Percentiles rank a stretch among this genome's conserved stretches.
These are phyloP conservation scores for Leccinum obscurum DNA, from an alignment of 768 basidiomycete species.

Conservation along the genomic window DNA sequence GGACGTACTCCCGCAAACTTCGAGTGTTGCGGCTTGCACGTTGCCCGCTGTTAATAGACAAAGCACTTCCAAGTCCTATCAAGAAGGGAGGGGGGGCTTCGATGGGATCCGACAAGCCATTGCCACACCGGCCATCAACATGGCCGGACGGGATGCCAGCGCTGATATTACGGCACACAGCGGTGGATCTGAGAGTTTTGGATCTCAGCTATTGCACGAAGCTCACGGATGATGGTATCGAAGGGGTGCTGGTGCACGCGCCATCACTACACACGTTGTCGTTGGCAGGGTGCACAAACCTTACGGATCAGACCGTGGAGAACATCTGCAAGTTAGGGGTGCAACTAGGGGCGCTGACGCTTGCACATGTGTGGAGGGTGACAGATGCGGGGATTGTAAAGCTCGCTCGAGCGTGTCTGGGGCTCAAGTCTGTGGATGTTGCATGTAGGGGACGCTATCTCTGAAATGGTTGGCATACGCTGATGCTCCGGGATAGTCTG, in stretches of 20 bases:
- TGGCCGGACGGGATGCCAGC: slow-evolving; percentile 66
- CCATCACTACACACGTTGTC: slow-evolving; percentile 74
- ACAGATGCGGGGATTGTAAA: slow-evolving; percentile 75
- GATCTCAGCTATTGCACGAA: slow-evolving; percentile 73
- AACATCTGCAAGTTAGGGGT: slow-evolving; percentile 71
- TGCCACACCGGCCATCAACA: slow-evolving; percentile 55
- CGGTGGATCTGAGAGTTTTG: slow-evolving; percentile 74
- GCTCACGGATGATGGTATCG: slow-evolving; percentile 74
- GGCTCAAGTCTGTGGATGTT: slow-evolving; percentile 81
- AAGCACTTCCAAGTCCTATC: slow-evolving; percentile 62
- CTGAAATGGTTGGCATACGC: slow-evolving; percentile 3
- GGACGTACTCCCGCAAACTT: slow-evolving; percentile 77
- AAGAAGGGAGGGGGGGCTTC: slow-evolving; percentile 35
- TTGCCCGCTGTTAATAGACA: slow-evolving; percentile 76
- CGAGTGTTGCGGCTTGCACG: slow-evolving; percentile 75
- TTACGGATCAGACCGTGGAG: slow-evolving; percentile 72
- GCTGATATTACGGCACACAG: slow-evolving; percentile 59
- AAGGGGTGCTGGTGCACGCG: slow-evolving; percentile 73
- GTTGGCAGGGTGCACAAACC: slow-evolving; percentile 70
- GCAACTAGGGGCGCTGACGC: slow-evolving; percentile 74
- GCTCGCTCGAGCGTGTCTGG: slow-evolving; percentile 67
- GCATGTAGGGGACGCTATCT: slow-evolving; percentile 58
- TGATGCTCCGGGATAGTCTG: slow-evolving; percentile 56
- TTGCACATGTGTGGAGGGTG: slow-evolving; percentile 78
- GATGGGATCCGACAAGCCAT: slow-evolving; percentile 45